Evolutionary conservation across 345 rosid genomes (phyloP).

Genomic region (Limnanthes douglasii): DNA sequence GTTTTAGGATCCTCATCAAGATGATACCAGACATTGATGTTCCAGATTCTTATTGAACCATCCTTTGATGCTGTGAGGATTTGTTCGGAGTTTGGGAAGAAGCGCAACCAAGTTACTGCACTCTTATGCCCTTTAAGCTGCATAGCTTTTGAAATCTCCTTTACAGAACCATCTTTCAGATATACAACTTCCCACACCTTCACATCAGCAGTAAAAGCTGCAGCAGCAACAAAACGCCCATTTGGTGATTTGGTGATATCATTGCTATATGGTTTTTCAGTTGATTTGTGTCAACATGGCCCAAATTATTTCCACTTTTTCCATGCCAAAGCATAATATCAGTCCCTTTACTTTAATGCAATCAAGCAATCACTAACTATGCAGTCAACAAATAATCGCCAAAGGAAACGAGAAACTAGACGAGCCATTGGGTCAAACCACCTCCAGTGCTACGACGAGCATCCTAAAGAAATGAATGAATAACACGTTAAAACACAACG

Average conservation of each 20-base stretch:
- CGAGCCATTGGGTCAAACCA: slow-evolving; percentile 33
- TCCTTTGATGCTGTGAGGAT: slow-evolving; percentile 93
- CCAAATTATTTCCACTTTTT: slow-evolving; percentile 68
- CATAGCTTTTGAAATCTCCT: slow-evolving; percentile 77
- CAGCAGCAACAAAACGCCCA: slow-evolving; percentile 97
- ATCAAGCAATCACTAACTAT: too few relatives aligned
- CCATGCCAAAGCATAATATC: slow-evolving; percentile 96
- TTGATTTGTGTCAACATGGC: slow-evolving; percentile 88
- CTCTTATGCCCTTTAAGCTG: slow-evolving; percentile 99
- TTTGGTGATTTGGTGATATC: slow-evolving; percentile 87
- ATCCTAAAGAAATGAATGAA: too few relatives aligned
- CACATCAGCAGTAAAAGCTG: slow-evolving; percentile 98
- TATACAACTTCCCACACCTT: slow-evolving; percentile 99
- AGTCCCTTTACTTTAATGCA: too few relatives aligned
- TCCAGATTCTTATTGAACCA: slow-evolving; percentile 81
- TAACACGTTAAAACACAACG: too few relatives aligned
- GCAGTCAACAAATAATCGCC: too few relatives aligned
- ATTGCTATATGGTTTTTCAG: slow-evolving; percentile 84
- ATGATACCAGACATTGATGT: slow-evolving; percentile 90
- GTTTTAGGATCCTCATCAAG: slow-evolving; percentile 98
- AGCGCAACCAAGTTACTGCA: slow-evolving; percentile 96
- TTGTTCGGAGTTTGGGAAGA: slow-evolving; percentile 73
- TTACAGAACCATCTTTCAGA: slow-evolving; percentile 89
- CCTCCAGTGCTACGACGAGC: too few relatives aligned
- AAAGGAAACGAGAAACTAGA: slow-evolving; percentile 66